A percentile compares a stretch with the other conserved stretches of the same genome.
Conservation (phyloP, 306 rosid genomes). For the Sphenostylis stenocarpa region DNA sequence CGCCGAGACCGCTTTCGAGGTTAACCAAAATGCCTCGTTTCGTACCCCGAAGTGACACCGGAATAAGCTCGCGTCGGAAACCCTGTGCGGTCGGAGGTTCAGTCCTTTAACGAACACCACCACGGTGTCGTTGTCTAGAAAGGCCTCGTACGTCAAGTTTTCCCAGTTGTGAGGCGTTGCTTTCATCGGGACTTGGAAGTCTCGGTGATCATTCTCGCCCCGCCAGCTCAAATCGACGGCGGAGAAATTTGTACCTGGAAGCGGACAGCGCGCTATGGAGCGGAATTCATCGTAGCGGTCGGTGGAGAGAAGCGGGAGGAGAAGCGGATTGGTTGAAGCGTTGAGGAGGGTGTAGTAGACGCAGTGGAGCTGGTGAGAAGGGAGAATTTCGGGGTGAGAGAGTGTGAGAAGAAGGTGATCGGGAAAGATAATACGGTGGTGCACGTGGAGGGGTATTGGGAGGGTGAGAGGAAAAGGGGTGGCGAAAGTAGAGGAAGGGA, state of each 20-base stretch:
- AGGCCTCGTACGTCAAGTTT: conserved; percentile 64
- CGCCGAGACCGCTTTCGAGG: conserved; percentile 49
- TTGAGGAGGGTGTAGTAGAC: conserved; percentile 39
- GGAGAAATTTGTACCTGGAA: conserved; percentile 50
- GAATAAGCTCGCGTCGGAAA: conserved; percentile 55
- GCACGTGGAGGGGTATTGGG: conserved; percentile 31
- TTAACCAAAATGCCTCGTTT: conserved; percentile 31
- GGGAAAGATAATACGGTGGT: conserved; percentile 60
- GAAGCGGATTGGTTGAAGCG: neutral
- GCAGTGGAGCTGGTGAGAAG: conserved; percentile 33
- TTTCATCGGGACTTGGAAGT: conserved; percentile 21
- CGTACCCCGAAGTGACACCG: conserved; percentile 58
- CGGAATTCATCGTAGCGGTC: conserved; percentile 51
- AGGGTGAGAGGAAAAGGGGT: neutral
- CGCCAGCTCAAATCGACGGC: conserved; percentile 45
- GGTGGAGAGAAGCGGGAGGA: conserved; percentile 48
- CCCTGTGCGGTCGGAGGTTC: conserved; percentile 65
- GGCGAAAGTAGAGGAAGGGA: conserved; percentile 29
- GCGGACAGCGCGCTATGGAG: conserved; percentile 66
- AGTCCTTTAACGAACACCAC: conserved; percentile 72
- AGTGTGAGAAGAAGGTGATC: conserved; percentile 62
- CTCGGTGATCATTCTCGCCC: conserved; percentile 17
- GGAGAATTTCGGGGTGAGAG: neutral
- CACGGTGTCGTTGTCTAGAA: conserved; percentile 55
- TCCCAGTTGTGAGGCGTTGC: conserved; percentile 42